phyloP scores from a whole-genome alignment of 768 basidiomycete species.

The Auricularia cornea region DNA sequence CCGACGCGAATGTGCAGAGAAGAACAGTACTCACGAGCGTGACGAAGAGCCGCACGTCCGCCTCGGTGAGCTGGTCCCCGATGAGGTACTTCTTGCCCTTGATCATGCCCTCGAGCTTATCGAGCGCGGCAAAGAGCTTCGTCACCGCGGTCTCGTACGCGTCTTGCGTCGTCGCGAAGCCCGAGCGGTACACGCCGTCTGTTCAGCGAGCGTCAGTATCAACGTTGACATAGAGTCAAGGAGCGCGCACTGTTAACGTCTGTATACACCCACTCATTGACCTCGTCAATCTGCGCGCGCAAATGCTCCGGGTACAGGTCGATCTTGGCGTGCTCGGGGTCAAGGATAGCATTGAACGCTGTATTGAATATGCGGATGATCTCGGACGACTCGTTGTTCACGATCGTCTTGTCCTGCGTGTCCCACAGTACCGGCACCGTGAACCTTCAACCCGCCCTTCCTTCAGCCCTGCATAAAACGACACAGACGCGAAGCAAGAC shows the following conservation, averaged over 20 bases:
- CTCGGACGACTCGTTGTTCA: constrained; percentile 38
- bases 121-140: constrained; percentile 30
- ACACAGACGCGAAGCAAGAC: too few species aligned
- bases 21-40: constrained; percentile 20
- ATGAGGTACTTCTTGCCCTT: constrained; percentile 32
- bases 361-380: constrained; percentile 38
- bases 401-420: constrained; percentile 32
- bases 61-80: constrained; percentile 29
- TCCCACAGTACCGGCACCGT: constrained; percentile 37
- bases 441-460: constrained; percentile 22
- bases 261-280: constrained; percentile 34
- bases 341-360: constrained; percentile 26
- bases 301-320: constrained; percentile 36
- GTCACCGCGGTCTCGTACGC: constrained; percentile 34
- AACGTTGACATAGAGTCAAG: too few species aligned
- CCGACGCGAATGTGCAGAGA: too few species aligned
- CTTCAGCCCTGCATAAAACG: too few species aligned
- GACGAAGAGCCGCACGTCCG: constrained; percentile 31
- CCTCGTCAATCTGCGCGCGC: constrained; percentile 34
- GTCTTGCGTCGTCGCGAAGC: constrained; percentile 36
- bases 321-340: constrained; percentile 16
- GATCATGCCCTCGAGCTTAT: constrained; percentile 32
- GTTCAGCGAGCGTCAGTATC: too few species aligned
- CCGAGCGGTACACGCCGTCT: constrained; percentile 30
- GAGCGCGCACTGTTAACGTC: constrained; percentile 20